Evolutionary conservation across 2,329 filamentous ascomycete genomes (phyloP), one percentile per base, ranked within the genome.

Genomic region (Metarhizium guizhouense): DNA sequence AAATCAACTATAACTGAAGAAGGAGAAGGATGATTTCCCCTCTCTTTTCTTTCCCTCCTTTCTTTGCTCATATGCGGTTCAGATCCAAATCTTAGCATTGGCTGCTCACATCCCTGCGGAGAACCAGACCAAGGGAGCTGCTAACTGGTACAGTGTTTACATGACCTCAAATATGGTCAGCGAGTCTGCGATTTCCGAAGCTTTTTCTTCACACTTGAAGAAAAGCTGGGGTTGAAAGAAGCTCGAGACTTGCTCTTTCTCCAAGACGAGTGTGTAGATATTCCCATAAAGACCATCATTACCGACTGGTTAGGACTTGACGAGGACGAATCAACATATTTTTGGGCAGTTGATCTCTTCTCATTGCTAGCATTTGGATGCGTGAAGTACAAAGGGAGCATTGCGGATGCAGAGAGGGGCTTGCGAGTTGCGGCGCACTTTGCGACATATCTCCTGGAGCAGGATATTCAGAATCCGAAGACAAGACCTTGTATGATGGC

Each of bases 151-250:
- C 32, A 43, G n/a, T 6, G 36, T 56, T n/a, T 53, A 36, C 7
- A 7, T 30, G 13, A 38, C 47, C 47, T 56, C 5, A 29, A 5
- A 7, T 14, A 25, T 4, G 16, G n/a, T 2, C 51, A 49, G 11
- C 43, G 38, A 8, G 40, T 56, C 10, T 54, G 55, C 51, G 55
- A 56, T 29, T 51, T 56, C n/a, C 45, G 55, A n/a, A 36, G 53
- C 32, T 25, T 56, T 40, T 53, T 50, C 5, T n/a, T 53, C n/a
- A 38, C 36, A 3, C 45, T 56, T 25, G 29, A 45, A 18, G 32
- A 43, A 16, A 7, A 29, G 16, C 14, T 20, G 6, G 47, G 55
- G n/a, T 38, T 45, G 16, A 42, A 50, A n/a, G 20, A 43, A 47
- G 40, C 48, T 1, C 8, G 1, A 13, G 45, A n/a, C 20, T 8